Base-by-base conservation (phyloP, 2,329 filamentous ascomycete species). In the Trichophyton schoenleinii region DNA sequence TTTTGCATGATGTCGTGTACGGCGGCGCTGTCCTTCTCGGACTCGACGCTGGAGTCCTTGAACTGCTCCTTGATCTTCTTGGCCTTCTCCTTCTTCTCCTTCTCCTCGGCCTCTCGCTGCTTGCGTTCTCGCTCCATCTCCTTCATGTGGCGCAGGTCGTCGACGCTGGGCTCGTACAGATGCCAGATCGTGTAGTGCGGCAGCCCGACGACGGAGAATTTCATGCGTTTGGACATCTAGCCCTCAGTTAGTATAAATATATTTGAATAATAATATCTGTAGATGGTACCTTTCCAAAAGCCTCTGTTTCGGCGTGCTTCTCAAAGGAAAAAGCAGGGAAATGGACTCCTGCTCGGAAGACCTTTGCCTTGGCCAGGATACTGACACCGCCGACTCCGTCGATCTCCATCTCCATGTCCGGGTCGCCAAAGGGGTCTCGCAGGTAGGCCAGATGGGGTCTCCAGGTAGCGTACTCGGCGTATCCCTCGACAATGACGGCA, bases 171-270 rank as follows among this genome's bases (percentile, higher is more conserved):
- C 75, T 99, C 94, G 78, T 99, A 99, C 70, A 99, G 80, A 85
- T 99, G 94, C 94, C 94, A 99, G 66, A 99, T 96, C 0, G 91
- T 96, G 74, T 99, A 99, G 72, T 99, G 94, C 5, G 94, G 94
- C 55, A 99, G 81, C 36, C 94, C 94, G 62, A 99, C 88, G 18
- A 99, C 94, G 0, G 91, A 96, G 71, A 89, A 97, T 63, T 88
- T 82, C 94, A 99, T 97, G 63, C 89, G 87, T 74, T 90, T 94
- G 15, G 94, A 89, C 94, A 99, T 99, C 91, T 96, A 64, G 0
- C 6, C 20, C 55, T 15, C n/a, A n/a, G 11, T 13, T 11, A 59
- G 31, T 55, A 49, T 15, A 2, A 1, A 31, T 31, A 31, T 28
- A 6, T 6, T 31, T 7, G 28, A 31, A 18, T 18, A 18, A 18